Evolutionary conservation across 371 early-diverging fungal species (phyloP).

Genomic region (Dinochytrium kinnereticum): DNA sequence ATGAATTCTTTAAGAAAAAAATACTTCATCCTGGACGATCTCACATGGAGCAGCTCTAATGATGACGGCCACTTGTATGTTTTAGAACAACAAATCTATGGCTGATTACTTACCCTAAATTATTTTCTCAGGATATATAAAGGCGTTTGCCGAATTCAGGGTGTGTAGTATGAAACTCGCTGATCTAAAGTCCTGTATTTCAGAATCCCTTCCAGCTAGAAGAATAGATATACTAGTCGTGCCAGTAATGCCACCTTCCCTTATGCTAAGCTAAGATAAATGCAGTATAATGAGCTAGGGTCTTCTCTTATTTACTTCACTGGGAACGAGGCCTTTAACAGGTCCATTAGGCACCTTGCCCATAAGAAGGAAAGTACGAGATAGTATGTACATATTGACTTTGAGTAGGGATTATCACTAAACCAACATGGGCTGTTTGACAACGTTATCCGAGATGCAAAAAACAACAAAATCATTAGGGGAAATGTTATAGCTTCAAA

Average conservation of each 20-base stretch:
- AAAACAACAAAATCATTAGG: not conserved
- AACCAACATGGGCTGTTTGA: constrained; percentile 44
- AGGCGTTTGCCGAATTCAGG: constrained; percentile 28
- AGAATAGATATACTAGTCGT: constrained; percentile 44
- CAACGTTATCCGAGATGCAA: constrained; percentile 25
- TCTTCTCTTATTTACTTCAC: constrained; percentile 53
- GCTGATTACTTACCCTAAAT: no score
- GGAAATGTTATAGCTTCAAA: constrained; percentile 24
- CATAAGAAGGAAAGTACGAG: no score
- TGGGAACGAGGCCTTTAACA: constrained; percentile 55
- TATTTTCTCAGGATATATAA: constrained; percentile 17
- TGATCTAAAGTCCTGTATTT: not conserved
- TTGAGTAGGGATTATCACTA: constrained; percentile 28
- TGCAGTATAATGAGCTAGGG: constrained; percentile 40
- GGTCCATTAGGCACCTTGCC: constrained; percentile 48
- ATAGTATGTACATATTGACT: not conserved
- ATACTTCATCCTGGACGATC: constrained; percentile 37
- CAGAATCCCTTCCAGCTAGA: constrained; percentile 14
- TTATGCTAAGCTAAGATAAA: no score
- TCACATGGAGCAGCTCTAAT: not conserved
- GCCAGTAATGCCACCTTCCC: constrained; percentile 23
- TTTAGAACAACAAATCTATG: constrained; percentile 14
- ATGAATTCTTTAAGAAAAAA: constrained; percentile 21
- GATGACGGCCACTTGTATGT: constrained; percentile 20
- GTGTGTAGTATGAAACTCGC: not conserved